phyloP scores from a whole-genome alignment of 2,329 filamentous ascomycete genomes.

The Monosporascus ibericus region DNA sequence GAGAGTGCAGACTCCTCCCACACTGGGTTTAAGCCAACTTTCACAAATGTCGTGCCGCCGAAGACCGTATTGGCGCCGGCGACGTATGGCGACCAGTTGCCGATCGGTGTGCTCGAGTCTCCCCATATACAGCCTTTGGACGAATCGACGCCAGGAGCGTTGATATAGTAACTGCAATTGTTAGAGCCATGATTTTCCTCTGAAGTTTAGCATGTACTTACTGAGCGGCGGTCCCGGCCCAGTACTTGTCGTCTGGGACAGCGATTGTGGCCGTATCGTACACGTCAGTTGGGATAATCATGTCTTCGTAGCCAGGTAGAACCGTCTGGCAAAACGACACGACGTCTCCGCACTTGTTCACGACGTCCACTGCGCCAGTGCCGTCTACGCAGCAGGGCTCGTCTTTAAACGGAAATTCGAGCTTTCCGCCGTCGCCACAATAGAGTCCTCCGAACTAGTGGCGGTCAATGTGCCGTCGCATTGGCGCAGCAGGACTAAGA shows the following conservation, averaged over 20 bases:
- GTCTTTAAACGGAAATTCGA: conserved; percentile 63
- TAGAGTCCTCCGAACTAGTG: conserved; percentile 65
- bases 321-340: conserved; percentile 77
- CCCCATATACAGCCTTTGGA: conserved; percentile 68
- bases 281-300: conserved; percentile 75
- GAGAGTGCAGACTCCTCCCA: conserved; percentile 53
- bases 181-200: conserved; percentile 7
- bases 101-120: conserved; percentile 51
- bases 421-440: conserved; percentile 60
- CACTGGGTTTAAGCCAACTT: conserved; percentile 73
- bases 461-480: conserved; percentile 7
- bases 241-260: conserved; percentile 65
- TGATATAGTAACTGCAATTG: conserved; percentile 62
- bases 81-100: conserved; percentile 75
- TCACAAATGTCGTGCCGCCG: conserved; percentile 63
- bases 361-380: conserved; percentile 56
- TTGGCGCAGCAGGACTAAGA: conserved; percentile 8
- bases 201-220: conserved; percentile 36
- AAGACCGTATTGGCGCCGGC: conserved; percentile 66
- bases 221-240: conserved; percentile 68
- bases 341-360: conserved; percentile 57
- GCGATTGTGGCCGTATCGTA: conserved; percentile 52
- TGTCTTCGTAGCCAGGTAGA: conserved; percentile 71
- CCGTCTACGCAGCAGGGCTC: conserved; percentile 66
- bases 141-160: conserved; percentile 59